These are phyloP conservation scores for Saccharomycopsis amapae DNA, from an alignment of 805 yeast species.

Conservation along the genomic window DNA sequence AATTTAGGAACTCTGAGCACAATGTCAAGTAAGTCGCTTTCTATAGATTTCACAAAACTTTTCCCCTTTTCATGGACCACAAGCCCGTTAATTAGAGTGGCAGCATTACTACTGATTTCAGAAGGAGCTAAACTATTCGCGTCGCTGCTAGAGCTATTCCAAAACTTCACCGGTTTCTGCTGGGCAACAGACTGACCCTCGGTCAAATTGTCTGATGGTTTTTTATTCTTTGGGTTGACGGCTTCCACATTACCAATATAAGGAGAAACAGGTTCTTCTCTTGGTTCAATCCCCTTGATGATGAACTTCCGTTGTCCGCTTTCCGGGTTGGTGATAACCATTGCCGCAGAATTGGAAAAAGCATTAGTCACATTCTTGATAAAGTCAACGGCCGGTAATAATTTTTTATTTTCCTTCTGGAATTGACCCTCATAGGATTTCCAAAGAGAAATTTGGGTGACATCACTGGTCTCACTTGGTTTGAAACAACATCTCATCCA, in stretches of 20 bases:
- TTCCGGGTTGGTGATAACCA: slow-evolving; percentile 68
- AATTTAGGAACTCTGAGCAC: slow-evolving; percentile 4
- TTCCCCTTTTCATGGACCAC: slow-evolving; percentile 17
- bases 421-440: slow-evolving; percentile 88
- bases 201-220: neutral
- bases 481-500: slow-evolving; percentile 94
- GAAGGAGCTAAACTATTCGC: neutral
- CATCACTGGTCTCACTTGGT: slow-evolving; percentile 71
- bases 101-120: slow-evolving; percentile 20
- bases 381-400: slow-evolving; percentile 93
- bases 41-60: slow-evolving; percentile 11
- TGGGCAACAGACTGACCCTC: neutral
- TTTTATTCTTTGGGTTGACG: neutral
- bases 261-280: slow-evolving; percentile 44
- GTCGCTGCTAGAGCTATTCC: neutral
- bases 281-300: slow-evolving; percentile 90
- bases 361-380: slow-evolving; percentile 90
- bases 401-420: slow-evolving; percentile 49
- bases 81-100: slow-evolving; percentile 7
- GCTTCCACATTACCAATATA: slow-evolving; percentile 10
- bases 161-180: neutral
- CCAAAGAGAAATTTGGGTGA: slow-evolving; percentile 94
- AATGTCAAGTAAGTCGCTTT: slow-evolving; percentile 9
- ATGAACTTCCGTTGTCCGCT: slow-evolving; percentile 73
- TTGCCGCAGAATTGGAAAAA: slow-evolving; percentile 82